These are phyloP conservation scores for Paraleonurus japonicus DNA, from an alignment of 257 asterid species.

Conservation along the genomic window DNA sequence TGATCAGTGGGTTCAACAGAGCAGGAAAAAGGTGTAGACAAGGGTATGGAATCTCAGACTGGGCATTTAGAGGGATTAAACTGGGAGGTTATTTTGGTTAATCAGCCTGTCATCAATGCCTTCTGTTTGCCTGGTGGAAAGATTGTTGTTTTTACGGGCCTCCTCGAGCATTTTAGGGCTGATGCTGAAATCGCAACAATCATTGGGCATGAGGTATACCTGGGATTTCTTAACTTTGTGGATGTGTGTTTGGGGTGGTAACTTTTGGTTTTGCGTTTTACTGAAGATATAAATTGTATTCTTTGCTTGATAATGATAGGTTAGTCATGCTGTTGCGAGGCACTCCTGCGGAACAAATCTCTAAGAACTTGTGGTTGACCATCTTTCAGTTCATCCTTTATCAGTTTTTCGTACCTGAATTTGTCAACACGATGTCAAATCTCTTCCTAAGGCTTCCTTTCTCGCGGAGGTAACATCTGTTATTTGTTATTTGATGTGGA, in stretches of 20 bases:
- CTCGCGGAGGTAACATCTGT: slow-evolving; percentile 66
- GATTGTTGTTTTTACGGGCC: slow-evolving; percentile 90
- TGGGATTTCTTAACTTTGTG: neutral
- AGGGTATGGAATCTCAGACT: slow-evolving; percentile 51
- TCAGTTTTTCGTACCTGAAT: slow-evolving; percentile 85
- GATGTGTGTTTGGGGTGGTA: neutral
- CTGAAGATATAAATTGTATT: slow-evolving; percentile 14
- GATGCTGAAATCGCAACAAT: slow-evolving; percentile 90
- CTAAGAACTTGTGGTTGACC: slow-evolving; percentile 79
- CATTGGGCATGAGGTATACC: slow-evolving; percentile 78
- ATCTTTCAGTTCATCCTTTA: slow-evolving; percentile 71
- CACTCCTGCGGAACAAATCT: slow-evolving; percentile 79
- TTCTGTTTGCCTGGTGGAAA: slow-evolving; percentile 92
- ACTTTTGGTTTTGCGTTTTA: neutral
- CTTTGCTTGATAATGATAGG: slow-evolving; percentile 62
- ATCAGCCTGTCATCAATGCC: slow-evolving; percentile 75
- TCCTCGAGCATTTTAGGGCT: slow-evolving; percentile 73
- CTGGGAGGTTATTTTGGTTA: slow-evolving; percentile 89
- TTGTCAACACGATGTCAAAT: slow-evolving; percentile 75
- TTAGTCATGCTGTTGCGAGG: slow-evolving; percentile 92
- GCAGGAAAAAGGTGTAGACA: slow-evolving; percentile 69
- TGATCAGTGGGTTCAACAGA: slow-evolving; percentile 79
- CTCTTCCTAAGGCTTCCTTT: slow-evolving; percentile 88
- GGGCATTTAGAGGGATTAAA: slow-evolving; percentile 75
- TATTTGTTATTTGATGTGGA: neutral